Base-by-base conservation (phyloP, 139 green algal species). In the Coelastrella sp. region DNA sequence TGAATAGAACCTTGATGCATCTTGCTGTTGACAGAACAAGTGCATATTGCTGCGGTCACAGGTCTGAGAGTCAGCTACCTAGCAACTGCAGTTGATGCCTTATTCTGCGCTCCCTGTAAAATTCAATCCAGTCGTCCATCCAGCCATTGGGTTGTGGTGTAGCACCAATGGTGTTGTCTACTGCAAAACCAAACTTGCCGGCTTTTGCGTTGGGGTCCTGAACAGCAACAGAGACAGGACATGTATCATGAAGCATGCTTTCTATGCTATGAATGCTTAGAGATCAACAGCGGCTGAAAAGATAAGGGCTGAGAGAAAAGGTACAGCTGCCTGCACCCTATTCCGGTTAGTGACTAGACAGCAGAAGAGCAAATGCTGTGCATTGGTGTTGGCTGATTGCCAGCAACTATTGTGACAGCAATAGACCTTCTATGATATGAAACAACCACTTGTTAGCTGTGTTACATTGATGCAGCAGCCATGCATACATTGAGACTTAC, bases 111-210 rank as follows among this genome's bases (percentile, higher is more conserved):
- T 98, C 94, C 51, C 93, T 71, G 82, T 85, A 91, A 86, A 90
- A 91, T 15, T 89, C 75, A 11, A 90, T 72, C 93, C 94, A 96
- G 67, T 95, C 85, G 48, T 92, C 87, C 53, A 86, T 94, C 96
- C 96, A 99, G 50, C 81, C 88, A 87, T 99, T 99, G 67, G 94
- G 94, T 88, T 99, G 97, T 4, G 91, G 93, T 9, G 95, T 99
- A 64, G 93, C 89, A 15, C 96, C 95, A 68, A 99, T 98, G 15
- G 96, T 99, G 93, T 99, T 99, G 89, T 99, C 94, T 5, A 98
- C 91, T 17, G 86, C 64, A 74, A 99, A 99, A 0, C 97, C 97
- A 92, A 98, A 98, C 66, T 87, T 87, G 27, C 94, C 89, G 5
- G 79, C 59, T 15, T 87, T 79, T 50, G 90, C 91, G 41, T 92